These are phyloP conservation scores for Kodamaea sp. DNA, from an alignment of 1,139 yeast genomes.

Conservation along the genomic window DNA sequence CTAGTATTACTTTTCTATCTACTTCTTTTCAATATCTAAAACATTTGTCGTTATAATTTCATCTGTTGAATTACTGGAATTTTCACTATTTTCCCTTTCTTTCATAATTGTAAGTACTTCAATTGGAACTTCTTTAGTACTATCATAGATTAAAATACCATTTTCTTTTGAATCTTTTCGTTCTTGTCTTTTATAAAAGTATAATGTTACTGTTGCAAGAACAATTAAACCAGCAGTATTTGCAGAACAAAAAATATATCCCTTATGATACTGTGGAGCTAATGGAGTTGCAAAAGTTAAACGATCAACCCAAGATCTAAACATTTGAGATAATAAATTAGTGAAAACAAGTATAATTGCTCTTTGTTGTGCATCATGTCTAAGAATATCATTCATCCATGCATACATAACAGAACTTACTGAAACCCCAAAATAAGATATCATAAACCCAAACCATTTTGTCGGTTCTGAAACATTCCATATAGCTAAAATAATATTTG, in stretches of 20 bases:
- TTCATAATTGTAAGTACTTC: constrained; percentile 1
- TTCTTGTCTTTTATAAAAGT: constrained; percentile 57
- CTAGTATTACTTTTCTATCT: too few species aligned
- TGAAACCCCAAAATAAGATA: constrained; percentile 39
- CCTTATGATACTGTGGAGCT: constrained; percentile 38
- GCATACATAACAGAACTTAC: constrained; percentile 42
- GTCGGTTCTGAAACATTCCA: constrained; percentile 44
- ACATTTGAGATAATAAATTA: constrained; percentile 37
- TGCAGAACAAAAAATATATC: constrained; percentile 45
- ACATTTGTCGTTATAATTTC: too few species aligned
- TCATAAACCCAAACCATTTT: constrained; percentile 47
- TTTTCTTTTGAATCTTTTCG: constrained; percentile 45
- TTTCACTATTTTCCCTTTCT: too few species aligned
- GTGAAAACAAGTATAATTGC: constrained; percentile 35
- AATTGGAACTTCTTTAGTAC: constrained; percentile 4
- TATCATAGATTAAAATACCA: constrained; percentile 20
- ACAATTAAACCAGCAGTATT: constrained; percentile 45
- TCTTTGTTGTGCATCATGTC: constrained; percentile 32
- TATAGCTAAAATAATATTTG: constrained; percentile 40
- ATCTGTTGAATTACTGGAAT: too few species aligned
- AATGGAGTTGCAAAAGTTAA: constrained; percentile 27
- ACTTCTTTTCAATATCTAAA: too few species aligned
- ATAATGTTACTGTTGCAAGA: constrained; percentile 53
- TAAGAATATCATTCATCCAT: constrained; percentile 40
- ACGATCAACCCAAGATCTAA: constrained; percentile 32